These are phyloP conservation scores for Vishniacozyma victoriae DNA, from an alignment of 768 basidiomycete species.

Conservation along the genomic window DNA sequence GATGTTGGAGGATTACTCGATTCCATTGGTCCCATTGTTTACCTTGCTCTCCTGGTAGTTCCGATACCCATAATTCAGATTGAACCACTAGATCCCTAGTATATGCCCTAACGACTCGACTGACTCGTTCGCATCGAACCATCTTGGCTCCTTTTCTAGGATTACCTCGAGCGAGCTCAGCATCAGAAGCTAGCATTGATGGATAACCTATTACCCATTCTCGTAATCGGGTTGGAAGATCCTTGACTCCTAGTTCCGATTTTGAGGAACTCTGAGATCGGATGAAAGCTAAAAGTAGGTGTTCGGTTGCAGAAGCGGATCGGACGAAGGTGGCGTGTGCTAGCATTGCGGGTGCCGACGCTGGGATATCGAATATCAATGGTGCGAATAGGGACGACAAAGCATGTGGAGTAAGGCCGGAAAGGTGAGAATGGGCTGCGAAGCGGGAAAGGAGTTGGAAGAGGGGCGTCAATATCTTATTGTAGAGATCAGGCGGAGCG, in stretches of 20 bases:
- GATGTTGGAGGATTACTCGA: slow-evolving; percentile 17
- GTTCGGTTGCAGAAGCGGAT: slow-evolving; percentile 80
- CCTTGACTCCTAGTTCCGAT: slow-evolving; percentile 26
- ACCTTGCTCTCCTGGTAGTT: not conserved
- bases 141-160: slow-evolving; percentile 71
- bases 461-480: slow-evolving; percentile 50
- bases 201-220: slow-evolving; percentile 91
- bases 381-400: slow-evolving; percentile 86
- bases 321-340: slow-evolving; percentile 70
- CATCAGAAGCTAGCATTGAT: slow-evolving; percentile 59
- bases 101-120: slow-evolving; percentile 80
- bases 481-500: slow-evolving; percentile 21
- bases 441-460: slow-evolving; percentile 76
- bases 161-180: slow-evolving; percentile 53
- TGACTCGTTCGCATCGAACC: slow-evolving; percentile 68
- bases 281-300: slow-evolving; percentile 83
- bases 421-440: slow-evolving; percentile 72
- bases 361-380: slow-evolving; percentile 64
- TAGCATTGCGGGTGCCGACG: slow-evolving; percentile 51
- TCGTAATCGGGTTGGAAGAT: slow-evolving; percentile 68
- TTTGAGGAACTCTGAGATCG: slow-evolving; percentile 63
- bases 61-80: slow-evolving; percentile 37
- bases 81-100: slow-evolving; percentile 74
- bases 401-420: slow-evolving; percentile 85
- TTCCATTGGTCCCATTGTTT: slow-evolving; percentile 37